These are phyloP conservation scores for Leucoagaricus sp. DNA, from an alignment of 1,284 basidiomycete genomes.

Conservation along the genomic window DNA sequence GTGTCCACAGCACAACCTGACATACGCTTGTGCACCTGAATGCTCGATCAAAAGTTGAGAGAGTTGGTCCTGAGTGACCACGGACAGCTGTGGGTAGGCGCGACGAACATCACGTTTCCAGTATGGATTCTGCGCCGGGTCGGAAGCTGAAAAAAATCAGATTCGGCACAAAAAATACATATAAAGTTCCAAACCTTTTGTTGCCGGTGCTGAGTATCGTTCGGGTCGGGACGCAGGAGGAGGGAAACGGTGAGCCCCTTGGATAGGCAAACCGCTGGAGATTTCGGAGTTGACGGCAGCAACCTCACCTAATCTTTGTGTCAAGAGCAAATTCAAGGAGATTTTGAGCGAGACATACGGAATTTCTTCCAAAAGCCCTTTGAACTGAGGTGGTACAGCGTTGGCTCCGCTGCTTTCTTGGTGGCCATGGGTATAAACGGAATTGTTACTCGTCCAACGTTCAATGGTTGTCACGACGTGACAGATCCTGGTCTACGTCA, in stretches of 20 bases:
- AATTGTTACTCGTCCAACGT: conserved; percentile 8
- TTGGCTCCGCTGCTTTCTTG: conserved; percentile 79
- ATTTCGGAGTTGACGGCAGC: conserved; percentile 87
- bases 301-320: conserved; percentile 58
- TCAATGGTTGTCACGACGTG: conserved; percentile 1
- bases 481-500: conserved; percentile 11
- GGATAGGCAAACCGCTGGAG: conserved; percentile 87
- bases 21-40: conserved; percentile 67
- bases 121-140: conserved; percentile 85
- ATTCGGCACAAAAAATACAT: conserved; percentile 12
- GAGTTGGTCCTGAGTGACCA: conserved; percentile 80
- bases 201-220: conserved; percentile 83
- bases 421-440: conserved; percentile 54
- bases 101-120: conserved; percentile 94
- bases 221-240: conserved; percentile 88
- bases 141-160: conserved; percentile 56
- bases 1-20: conserved; percentile 18
- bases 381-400: conserved; percentile 84
- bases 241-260: conserved; percentile 76
- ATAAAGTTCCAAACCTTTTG: conserved; percentile 61
- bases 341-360: conserved; percentile 51
- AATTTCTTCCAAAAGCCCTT: conserved; percentile 96
- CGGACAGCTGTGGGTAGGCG: conserved; percentile 85
- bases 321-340: conserved; percentile 12
- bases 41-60: conserved; percentile 84